These are phyloP conservation scores for Colletotrichum caudatum DNA, from an alignment of 2,329 filamentous ascomycete species.

Conservation along the genomic window DNA sequence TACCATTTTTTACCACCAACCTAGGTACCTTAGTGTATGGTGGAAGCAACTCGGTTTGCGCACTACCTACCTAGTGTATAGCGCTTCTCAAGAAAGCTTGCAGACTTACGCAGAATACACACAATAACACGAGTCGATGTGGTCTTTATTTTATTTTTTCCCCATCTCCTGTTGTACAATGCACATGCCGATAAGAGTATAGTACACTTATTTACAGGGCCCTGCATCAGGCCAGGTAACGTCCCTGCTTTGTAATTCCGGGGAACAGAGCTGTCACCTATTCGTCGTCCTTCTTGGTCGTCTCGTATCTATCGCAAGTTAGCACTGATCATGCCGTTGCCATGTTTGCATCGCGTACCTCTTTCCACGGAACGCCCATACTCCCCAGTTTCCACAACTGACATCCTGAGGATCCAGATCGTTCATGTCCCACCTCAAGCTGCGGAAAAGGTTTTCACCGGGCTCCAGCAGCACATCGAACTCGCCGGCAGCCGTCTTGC, in stretches of 20 bases:
- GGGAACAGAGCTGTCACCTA: constrained; percentile 4
- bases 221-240: constrained; percentile 7
- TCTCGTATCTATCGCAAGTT: constrained; percentile 68
- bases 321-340: constrained; percentile 44
- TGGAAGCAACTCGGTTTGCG: not conserved
- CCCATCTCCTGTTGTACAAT: constrained; percentile 34
- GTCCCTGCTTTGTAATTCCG: not conserved
- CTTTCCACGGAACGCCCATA: constrained; percentile 98
- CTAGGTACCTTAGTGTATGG: not conserved
- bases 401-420: constrained; percentile 94
- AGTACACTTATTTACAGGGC: constrained; percentile 41
- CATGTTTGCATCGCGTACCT: constrained; percentile 68
- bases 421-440: constrained; percentile 95
- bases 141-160: constrained; percentile 11
- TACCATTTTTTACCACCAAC: not conserved
- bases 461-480: constrained; percentile 93
- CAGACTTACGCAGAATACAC: not conserved
- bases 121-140: constrained; percentile 18
- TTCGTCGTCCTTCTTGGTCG: constrained; percentile 64
- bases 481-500: constrained; percentile 86
- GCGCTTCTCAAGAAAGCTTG: not conserved
- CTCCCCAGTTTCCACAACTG: constrained; percentile 95
- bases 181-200: constrained; percentile 37
- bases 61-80: not conserved
- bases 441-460: constrained; percentile 93